Evolutionary conservation across 345 rosid genomes (phyloP).

Genomic region (Clausena lansium): DNA sequence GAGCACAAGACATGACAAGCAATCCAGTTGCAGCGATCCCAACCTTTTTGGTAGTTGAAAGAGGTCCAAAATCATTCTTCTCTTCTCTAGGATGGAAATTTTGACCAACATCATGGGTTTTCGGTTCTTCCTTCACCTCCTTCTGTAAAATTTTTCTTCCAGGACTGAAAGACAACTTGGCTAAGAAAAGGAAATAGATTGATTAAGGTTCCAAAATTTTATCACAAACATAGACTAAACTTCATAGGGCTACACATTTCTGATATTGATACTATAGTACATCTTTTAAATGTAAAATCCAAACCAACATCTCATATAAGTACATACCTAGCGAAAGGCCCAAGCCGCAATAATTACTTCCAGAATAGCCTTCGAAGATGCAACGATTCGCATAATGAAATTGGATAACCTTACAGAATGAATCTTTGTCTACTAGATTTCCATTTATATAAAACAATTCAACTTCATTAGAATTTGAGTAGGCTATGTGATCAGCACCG

Average conservation of each 20-base stretch:
- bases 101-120: conserved; percentile 4
- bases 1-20: conserved; percentile 47
- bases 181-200: conserved; percentile 33
- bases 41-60: conserved; percentile 26
- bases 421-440: conserved; percentile 39
- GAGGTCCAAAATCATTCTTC: conserved; percentile 10
- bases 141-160: conserved; percentile 60
- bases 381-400: conserved; percentile 48
- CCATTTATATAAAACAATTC: conserved; percentile 60
- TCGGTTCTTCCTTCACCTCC: conserved; percentile 22
- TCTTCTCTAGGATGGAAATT: conserved; percentile 5
- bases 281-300: conserved; percentile 2
- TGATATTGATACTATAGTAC: too few species aligned
- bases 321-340: conserved; percentile 48
- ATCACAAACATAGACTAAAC: neutral
- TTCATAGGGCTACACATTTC: neutral
- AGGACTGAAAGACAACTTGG: conserved; percentile 16
- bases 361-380: conserved; percentile 30
- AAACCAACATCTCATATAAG: conserved; percentile 4
- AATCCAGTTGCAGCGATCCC: conserved; percentile 56
- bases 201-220: conserved; percentile 10
- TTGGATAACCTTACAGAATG: conserved; percentile 57
- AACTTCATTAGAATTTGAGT: conserved; percentile 35
- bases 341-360: conserved; percentile 37
- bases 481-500: conserved; percentile 48